Base-by-base conservation (phyloP, 257 asterid species). In the Plantago elongata region DNA sequence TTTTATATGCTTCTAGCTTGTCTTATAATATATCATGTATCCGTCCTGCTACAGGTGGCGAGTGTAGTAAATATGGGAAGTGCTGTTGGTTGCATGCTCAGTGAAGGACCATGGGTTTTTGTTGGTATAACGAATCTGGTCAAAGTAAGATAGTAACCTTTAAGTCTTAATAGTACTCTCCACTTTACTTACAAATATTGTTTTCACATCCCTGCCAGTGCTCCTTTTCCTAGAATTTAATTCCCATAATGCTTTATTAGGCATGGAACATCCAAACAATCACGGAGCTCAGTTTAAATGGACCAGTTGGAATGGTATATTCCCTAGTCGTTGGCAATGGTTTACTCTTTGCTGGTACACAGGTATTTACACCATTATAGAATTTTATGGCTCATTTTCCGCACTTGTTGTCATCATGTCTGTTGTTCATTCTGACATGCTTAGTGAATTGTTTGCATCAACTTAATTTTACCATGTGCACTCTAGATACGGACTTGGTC, bases 81-180 rank as follows among this genome's bases (percentile, higher is more conserved):
- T 72, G 78, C 88, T 52, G 75, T 92, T 17, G 95, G 99, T 67
- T 86, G 97, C 65, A 76, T 92, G 91, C 72, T 86, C 49, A 86
- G 96, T 80, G 99, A 92, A 84, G 99, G 99, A 56, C 87, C 99
- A 34, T 92, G 99, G 99, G 77, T 93, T 43, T 93, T 93, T 48
- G 87, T 89, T 55, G 99, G 99, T 62, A 71, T 89, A 60, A 72
- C 94, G 42, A 83, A 87, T 80, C 87, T 85, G 61, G 97, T 93
- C 68, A 89, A 82, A 95, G 99, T 89, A 78, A 73, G 78, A 66
- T 67, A 34, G 51, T 34, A 54, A n/a, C 30, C 49, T 66, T 65
- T 51, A n/a, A 52, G 47, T 30, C 61, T 22, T 44, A 22, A 45
- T 37, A 30, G 14, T 59, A 42, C 30, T 15, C 44, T 59, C 4